These are phyloP conservation scores for Botrytis tulipae DNA, from an alignment of 2,329 filamentous ascomycete genomes.

Conservation along the genomic window DNA sequence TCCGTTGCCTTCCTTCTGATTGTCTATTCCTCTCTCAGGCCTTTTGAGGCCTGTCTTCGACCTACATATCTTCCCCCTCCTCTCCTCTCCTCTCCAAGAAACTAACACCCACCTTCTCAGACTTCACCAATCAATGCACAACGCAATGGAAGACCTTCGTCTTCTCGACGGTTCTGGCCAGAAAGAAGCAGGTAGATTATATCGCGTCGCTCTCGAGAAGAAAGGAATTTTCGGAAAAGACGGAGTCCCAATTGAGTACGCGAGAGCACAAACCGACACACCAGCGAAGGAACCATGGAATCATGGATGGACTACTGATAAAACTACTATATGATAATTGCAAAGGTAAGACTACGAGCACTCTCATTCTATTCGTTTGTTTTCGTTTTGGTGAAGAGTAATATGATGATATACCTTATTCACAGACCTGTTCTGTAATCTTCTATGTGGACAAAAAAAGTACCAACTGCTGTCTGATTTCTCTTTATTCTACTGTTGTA, in stretches of 20 bases:
- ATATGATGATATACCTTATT: constrained; percentile 70
- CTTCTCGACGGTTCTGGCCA: constrained; percentile 52
- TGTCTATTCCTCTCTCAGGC: neutral
- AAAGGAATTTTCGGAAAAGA: constrained; percentile 71
- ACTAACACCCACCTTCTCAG: constrained; percentile 20
- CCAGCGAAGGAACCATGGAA: constrained; percentile 87
- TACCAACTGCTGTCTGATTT: constrained; percentile 82
- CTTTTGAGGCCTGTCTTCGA: neutral
- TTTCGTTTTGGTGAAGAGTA: constrained; percentile 32
- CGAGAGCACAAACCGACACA: constrained; percentile 77
- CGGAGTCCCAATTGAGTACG: constrained; percentile 89
- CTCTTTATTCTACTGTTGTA: constrained; percentile 21
- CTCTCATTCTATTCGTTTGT: constrained; percentile 21
- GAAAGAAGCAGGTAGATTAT: constrained; percentile 70
- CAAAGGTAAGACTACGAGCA: neutral
- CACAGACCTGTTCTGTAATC: constrained; percentile 84
- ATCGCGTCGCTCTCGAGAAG: constrained; percentile 87
- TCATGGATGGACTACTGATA: constrained; percentile 72
- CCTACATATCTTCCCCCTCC: neutral
- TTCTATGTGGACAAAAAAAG: constrained; percentile 64
- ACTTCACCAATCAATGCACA: constrained; percentile 77
- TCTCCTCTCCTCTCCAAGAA: neutral
- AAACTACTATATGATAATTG: neutral
- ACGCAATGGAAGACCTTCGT: constrained; percentile 81
- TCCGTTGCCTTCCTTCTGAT: constrained; percentile 20